Conservation (phyloP, 371 early-diverging fungal species). For the Gilbertella persicaria region DNA sequence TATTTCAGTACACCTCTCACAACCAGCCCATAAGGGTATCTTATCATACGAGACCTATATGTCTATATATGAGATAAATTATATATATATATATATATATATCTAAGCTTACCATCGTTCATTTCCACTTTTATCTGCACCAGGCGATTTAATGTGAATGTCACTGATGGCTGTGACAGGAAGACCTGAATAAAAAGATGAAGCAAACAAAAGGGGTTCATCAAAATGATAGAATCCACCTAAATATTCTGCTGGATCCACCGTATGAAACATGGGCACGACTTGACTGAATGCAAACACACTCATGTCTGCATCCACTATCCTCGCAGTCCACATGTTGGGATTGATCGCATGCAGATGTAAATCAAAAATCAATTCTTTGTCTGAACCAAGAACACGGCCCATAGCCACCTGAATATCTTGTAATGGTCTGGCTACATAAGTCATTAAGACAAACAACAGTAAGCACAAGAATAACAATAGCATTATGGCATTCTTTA, state of each 20-base stretch:
- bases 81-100: neutral
- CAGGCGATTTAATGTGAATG: constrained; percentile 67
- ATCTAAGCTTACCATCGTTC: constrained; percentile 35
- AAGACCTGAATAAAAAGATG: constrained; percentile 20
- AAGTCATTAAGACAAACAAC: constrained; percentile 19
- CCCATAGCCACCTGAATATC: constrained; percentile 53
- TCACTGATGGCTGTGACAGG: constrained; percentile 43
- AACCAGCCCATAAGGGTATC: constrained; percentile 65
- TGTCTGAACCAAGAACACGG: constrained; percentile 65
- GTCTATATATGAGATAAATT: neutral
- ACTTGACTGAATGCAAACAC: constrained; percentile 59
- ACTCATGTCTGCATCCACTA: constrained; percentile 59
- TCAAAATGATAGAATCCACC: constrained; percentile 62
- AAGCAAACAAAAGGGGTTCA: constrained; percentile 55
- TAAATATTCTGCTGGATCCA: constrained; percentile 60
- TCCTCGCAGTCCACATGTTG: constrained; percentile 59
- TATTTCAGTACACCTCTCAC: constrained; percentile 68
- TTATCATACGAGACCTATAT: constrained; percentile 48
- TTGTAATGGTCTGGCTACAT: constrained; percentile 43
- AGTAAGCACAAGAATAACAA: neutral
- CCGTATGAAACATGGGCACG: neutral
- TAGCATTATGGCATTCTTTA: constrained; percentile 8
- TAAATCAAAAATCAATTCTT: constrained; percentile 69
- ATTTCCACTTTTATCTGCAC: constrained; percentile 55
- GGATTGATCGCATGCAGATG: constrained; percentile 57